Conservation (phyloP, 257 asterid genomes). For the Solanum rostratum region DNA sequence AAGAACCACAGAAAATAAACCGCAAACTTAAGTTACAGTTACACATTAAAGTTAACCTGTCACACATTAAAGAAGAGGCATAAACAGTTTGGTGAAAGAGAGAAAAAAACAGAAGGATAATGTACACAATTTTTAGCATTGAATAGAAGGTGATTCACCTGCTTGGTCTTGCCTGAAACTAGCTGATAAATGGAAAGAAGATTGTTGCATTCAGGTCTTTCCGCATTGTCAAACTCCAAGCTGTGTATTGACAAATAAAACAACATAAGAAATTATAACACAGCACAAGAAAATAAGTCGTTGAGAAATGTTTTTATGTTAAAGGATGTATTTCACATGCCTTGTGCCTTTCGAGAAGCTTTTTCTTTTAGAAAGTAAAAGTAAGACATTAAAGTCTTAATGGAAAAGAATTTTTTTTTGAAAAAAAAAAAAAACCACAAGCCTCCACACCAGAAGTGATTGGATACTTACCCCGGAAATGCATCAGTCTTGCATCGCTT, state of each 20-base stretch:
- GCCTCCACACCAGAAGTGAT: neutral
- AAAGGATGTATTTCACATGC: neutral
- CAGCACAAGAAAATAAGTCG: neutral
- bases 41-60: neutral
- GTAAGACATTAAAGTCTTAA: neutral
- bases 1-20: neutral
- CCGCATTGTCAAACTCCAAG: conserved; percentile 81
- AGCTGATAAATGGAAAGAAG: conserved; percentile 91
- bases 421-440: neutral
- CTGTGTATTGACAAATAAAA: conserved; percentile 26
- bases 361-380: neutral
- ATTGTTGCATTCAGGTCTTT: conserved; percentile 92
- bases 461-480: conserved; percentile 52
- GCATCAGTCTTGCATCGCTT: conserved; percentile 97
- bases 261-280: neutral
- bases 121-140: neutral
- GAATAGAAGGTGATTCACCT: conserved; percentile 27
- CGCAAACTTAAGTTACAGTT: neutral
- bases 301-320: neutral
- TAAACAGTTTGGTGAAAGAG: neutral
- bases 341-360: neutral
- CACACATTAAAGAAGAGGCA: neutral
- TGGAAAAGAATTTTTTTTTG: neutral
- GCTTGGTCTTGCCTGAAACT: conserved; percentile 76
- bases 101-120: neutral